Base-by-base conservation (phyloP, 306 rosid species). In the Alnus rubra region DNA sequence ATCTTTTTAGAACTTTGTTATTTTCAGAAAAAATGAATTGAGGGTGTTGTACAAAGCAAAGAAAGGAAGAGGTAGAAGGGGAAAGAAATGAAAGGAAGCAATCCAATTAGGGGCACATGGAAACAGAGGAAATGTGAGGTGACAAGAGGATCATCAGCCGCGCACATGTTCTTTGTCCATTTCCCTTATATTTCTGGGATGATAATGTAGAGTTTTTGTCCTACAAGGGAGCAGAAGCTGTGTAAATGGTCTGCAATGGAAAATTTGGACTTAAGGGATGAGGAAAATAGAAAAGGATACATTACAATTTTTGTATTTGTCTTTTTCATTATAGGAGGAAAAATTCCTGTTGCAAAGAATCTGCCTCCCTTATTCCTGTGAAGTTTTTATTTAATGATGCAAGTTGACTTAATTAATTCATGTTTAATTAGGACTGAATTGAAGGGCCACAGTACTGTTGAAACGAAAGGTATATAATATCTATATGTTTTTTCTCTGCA, bases 21-120 rank as follows among this genome's bases (percentile, higher is more conserved):
- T 64, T 84, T 80, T 84, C 89, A 92, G 97, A 85, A 78, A 90
- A 42, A 86, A 79, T 84, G 86, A 85, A 69, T 33, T 83, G 73
- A 76, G 39, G 72, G 62, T 78, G 76, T 14, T 77, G 78, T 49
- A 79, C 73, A 76, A 55, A 73, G 33, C 63, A 76, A 68, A 69
- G 84, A 80, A 50, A 74, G 69, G 79, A 50, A 65, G 62, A 70
- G 56, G 75, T 56, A 81, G 72, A 83, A 72, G 54, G 42, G 82
- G 47, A 78, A 78, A 75, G 79, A 71, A 53, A 13, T 56, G 39
- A 47, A 78, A 74, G 67, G 81, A 5, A 75, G 59, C 44, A 56
- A 69, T 15, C 9, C 8, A 67, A 23, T 23, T 23, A 67, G 45
- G 76, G 80, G 73, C 87, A 83, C 92, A 87, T 92, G 91, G 78